phyloP scores from a whole-genome alignment of 2,329 filamentous ascomycete genomes.

The Leptoxyphium fumago region DNA sequence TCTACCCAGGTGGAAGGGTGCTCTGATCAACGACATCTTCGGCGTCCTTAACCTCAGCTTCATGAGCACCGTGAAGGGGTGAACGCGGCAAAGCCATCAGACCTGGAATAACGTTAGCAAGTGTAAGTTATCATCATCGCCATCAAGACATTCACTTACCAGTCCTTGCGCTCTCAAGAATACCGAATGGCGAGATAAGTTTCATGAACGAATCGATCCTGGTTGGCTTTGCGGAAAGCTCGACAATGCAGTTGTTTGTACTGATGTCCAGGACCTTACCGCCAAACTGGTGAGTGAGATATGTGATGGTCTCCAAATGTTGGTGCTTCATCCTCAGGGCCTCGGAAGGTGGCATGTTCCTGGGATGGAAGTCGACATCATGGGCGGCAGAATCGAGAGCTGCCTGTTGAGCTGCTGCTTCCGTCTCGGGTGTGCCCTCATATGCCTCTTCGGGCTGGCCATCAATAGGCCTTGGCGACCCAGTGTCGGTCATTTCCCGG shows the following conservation, averaged over 20 bases:
- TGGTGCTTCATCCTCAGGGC: constrained; percentile 93
- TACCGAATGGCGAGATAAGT: constrained; percentile 83
- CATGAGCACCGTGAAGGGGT: constrained; percentile 61
- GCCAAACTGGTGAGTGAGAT: constrained; percentile 92
- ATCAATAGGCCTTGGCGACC: constrained; percentile 15
- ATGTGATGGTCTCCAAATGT: constrained; percentile 90
- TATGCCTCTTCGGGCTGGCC: constrained; percentile 4
- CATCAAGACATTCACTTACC: constrained; percentile 28
- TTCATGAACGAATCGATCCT: constrained; percentile 98
- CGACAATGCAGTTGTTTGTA: constrained; percentile 96
- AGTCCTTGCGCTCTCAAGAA: constrained; percentile 87
- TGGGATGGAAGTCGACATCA: constrained; percentile 68
- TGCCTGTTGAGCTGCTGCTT: constrained; percentile 12
- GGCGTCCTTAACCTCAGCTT: constrained; percentile 64
- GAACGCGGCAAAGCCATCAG: constrained; percentile 94
- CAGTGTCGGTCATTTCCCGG: constrained; percentile 61
- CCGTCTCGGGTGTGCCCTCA: constrained; percentile 15
- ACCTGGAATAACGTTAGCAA: constrained; percentile 31
- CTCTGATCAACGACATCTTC: constrained; percentile 91
- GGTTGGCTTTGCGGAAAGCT: constrained; percentile 82
- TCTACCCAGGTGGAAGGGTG: constrained; percentile 77
- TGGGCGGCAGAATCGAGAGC: constrained; percentile 24
- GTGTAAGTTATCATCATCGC: background rate
- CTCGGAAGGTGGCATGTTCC: constrained; percentile 70
- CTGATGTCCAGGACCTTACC: constrained; percentile 97